Conservation (phyloP, 2,329 filamentous ascomycete genomes). For the Fusarium sp. region DNA sequence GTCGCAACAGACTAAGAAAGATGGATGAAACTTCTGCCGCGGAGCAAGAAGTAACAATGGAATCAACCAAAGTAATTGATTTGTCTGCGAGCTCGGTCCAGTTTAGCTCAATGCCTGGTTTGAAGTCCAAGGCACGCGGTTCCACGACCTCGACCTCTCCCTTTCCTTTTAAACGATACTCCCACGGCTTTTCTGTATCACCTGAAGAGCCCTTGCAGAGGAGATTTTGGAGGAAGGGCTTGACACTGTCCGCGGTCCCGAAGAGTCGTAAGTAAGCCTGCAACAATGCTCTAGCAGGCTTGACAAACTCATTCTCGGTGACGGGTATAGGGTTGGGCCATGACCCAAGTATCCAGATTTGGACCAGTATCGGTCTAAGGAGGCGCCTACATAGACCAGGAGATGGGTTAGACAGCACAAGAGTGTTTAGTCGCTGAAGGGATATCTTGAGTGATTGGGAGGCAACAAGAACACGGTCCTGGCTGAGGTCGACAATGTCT, state of each 20-base stretch:
- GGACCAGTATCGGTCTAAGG: slow-evolving; percentile 67
- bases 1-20: slow-evolving; percentile 70
- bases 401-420: slow-evolving; percentile 74
- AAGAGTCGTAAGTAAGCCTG: slow-evolving; percentile 69
- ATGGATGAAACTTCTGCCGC: slow-evolving; percentile 69
- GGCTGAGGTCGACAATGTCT: slow-evolving; percentile 61
- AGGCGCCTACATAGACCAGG: slow-evolving; percentile 74
- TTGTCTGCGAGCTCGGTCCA: slow-evolving; percentile 62
- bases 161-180: slow-evolving; percentile 59
- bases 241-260: slow-evolving; percentile 63
- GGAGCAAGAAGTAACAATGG: slow-evolving; percentile 63
- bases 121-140: slow-evolving; percentile 37
- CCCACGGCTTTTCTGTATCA: slow-evolving; percentile 59
- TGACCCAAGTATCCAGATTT: slow-evolving; percentile 73
- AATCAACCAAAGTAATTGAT: slow-evolving; percentile 60
- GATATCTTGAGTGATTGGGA: slow-evolving; percentile 62
- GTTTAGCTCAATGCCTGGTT: slow-evolving; percentile 49
- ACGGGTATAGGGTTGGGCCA: slow-evolving; percentile 56
- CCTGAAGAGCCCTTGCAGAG: slow-evolving; percentile 64
- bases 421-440: slow-evolving; percentile 65
- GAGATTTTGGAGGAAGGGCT: slow-evolving; percentile 64
- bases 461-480: slow-evolving; percentile 58
- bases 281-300: slow-evolving; percentile 63
- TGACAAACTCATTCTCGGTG: slow-evolving; percentile 55
- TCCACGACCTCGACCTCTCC: slow-evolving; percentile 65